phyloP scores from a whole-genome alignment of 2,329 filamentous ascomycete genomes.

The Aspergillus melleus region DNA sequence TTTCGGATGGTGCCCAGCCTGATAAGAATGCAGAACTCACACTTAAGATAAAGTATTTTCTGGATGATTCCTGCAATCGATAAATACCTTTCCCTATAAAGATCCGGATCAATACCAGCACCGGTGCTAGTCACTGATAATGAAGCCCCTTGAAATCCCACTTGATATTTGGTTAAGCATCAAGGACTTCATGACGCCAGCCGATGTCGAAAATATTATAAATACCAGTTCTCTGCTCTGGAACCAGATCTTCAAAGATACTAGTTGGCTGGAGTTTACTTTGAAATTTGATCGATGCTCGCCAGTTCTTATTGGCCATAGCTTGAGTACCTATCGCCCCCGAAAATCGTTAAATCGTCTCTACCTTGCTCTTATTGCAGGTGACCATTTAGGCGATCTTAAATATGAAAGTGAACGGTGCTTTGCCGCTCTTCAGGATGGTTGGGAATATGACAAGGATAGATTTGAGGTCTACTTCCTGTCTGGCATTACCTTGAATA shows the following conservation, averaged over 20 bases:
- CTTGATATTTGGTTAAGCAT: not conserved
- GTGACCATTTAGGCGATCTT: constrained; percentile 1
- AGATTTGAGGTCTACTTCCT: not conserved
- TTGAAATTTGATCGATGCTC: constrained; percentile 1
- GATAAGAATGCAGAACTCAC: too few relatives aligned
- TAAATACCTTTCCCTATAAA: not conserved
- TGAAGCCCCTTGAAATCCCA: too few relatives aligned
- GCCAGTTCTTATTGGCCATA: not conserved
- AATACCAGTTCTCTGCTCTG: not conserved
- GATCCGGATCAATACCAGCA: too few relatives aligned
- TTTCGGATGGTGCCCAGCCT: too few relatives aligned
- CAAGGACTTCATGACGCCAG: not conserved
- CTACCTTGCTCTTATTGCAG: not conserved
- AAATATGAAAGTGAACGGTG: not conserved
- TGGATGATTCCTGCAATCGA: not conserved
- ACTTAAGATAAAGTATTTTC: not conserved
- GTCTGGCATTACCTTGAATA: not conserved
- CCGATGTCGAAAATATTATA: not conserved
- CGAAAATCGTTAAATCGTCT: not conserved
- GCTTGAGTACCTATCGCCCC: not conserved
- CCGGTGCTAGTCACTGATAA: too few relatives aligned
- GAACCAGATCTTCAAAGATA: not conserved
- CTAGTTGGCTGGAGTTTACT: not conserved
- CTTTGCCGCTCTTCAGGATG: not conserved
- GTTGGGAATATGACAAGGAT: not conserved